Conservation (phyloP, 139 green algal genomes). For the Coelastrella sp. region DNA sequence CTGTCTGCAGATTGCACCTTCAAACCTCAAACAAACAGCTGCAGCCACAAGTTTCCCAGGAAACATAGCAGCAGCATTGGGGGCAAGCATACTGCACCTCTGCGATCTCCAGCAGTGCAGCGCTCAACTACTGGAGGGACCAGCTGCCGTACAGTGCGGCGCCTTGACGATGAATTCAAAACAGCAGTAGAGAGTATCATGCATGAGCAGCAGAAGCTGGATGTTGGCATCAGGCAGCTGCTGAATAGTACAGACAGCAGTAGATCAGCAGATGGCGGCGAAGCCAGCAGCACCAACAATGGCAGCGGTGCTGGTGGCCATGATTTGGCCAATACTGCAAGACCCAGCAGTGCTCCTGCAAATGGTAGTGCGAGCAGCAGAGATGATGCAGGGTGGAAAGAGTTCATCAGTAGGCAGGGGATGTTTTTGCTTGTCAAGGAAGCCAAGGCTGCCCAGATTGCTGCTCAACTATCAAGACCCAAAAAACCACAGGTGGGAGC, state of each 20-base stretch:
- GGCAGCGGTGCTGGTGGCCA: no score
- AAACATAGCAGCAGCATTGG: background rate
- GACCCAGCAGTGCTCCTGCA: background rate
- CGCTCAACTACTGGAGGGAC: background rate
- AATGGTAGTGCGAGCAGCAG: background rate
- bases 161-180: background rate
- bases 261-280: no score
- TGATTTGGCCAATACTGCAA: no score
- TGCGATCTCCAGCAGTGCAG: background rate
- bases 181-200: background rate
- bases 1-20: slow-evolving; percentile 22
- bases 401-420: slow-evolving; percentile 43
- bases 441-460: background rate
- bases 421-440: slow-evolving; percentile 6
- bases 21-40: background rate
- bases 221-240: slow-evolving; percentile 13
- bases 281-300: no score
- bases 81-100: no score
- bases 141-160: background rate
- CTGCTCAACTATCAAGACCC: background rate
- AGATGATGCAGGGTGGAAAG: background rate
- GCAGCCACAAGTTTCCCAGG: slow-evolving; percentile 24
- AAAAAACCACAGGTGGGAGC: slow-evolving; percentile 6
- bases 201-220: slow-evolving; percentile 9
- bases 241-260: background rate